A percentile compares a stretch with the other conserved stretches of the same genome.
Conservation (phyloP, 768 basidiomycete genomes). For the Lactifluus piperatus region DNA sequence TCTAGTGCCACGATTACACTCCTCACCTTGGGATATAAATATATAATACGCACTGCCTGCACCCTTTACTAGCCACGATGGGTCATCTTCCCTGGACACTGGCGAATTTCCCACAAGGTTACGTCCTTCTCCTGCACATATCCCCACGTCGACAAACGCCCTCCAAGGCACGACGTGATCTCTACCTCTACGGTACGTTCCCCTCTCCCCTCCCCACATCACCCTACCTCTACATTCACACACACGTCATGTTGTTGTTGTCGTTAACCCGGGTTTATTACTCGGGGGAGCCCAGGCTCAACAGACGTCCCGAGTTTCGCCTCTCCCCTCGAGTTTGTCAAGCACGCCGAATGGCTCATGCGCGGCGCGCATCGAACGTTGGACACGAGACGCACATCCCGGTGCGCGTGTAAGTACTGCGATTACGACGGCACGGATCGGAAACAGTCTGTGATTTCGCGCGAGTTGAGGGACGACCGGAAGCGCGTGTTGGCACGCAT, state of each 20-base stretch:
- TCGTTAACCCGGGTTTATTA: too few relatives aligned
- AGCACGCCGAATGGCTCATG: slow-evolving; percentile 15
- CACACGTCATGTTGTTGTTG: too few relatives aligned
- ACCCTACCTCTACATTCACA: not conserved
- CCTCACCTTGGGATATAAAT: too few relatives aligned
- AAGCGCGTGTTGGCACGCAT: not conserved
- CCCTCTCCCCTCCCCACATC: too few relatives aligned
- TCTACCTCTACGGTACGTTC: slow-evolving; percentile 13
- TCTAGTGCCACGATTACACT: too few relatives aligned
- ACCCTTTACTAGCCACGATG: slow-evolving; percentile 9
- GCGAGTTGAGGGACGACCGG: not conserved
- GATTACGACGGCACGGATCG: not conserved
- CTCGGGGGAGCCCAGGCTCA: not conserved
- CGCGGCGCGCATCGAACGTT: slow-evolving; percentile 6
- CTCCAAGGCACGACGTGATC: not conserved
- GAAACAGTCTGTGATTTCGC: slow-evolving; percentile 2
- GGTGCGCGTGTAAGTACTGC: slow-evolving; percentile 8
- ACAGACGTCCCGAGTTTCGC: slow-evolving; percentile 2
- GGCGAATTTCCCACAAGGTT: slow-evolving; percentile 6
- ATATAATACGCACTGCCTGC: too few relatives aligned
- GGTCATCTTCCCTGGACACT: slow-evolving; percentile 9
- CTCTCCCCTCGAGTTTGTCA: slow-evolving; percentile 11
- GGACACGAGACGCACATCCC: not conserved
- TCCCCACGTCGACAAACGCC: not conserved
- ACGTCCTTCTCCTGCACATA: slow-evolving; percentile 6